These are phyloP conservation scores for Jamesozyma rosinii DNA, from an alignment of 805 yeast genomes.

Conservation along the genomic window DNA sequence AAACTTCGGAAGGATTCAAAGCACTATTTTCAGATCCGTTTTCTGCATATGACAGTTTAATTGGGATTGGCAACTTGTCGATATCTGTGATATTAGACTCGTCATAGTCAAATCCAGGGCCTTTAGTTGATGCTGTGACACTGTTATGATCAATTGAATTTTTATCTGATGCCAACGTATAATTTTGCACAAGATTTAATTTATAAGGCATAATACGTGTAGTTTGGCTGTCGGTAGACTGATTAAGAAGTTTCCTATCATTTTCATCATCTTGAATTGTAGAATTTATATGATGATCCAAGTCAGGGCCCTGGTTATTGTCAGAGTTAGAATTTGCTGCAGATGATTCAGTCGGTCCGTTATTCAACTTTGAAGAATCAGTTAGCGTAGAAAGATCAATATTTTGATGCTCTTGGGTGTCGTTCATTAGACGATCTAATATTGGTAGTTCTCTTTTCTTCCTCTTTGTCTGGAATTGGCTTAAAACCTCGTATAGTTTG, in stretches of 20 bases:
- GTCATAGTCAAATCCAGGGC: slow-evolving; percentile 10
- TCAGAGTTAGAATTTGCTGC: neutral
- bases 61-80: slow-evolving; percentile 20
- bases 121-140: neutral
- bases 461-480: slow-evolving; percentile 19
- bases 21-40: neutral
- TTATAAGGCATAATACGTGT: slow-evolving; percentile 1
- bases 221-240: neutral
- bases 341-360: neutral
- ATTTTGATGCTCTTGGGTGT: slow-evolving; percentile 5
- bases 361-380: neutral
- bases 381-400: slow-evolving; percentile 1
- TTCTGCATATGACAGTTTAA: slow-evolving; percentile 8
- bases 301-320: neutral
- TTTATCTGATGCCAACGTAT: neutral
- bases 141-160: neutral
- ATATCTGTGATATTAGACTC: slow-evolving; percentile 21
- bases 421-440: slow-evolving; percentile 8
- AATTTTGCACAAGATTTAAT: neutral
- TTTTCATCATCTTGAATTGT: neutral
- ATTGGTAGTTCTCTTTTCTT: slow-evolving; percentile 27
- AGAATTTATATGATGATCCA: neutral
- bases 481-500: slow-evolving; percentile 32
- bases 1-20: neutral
- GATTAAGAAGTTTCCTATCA: neutral